phyloP scores from a whole-genome alignment of 1,284 basidiomycete species.

The Fomitopsis schrenkii region DNA sequence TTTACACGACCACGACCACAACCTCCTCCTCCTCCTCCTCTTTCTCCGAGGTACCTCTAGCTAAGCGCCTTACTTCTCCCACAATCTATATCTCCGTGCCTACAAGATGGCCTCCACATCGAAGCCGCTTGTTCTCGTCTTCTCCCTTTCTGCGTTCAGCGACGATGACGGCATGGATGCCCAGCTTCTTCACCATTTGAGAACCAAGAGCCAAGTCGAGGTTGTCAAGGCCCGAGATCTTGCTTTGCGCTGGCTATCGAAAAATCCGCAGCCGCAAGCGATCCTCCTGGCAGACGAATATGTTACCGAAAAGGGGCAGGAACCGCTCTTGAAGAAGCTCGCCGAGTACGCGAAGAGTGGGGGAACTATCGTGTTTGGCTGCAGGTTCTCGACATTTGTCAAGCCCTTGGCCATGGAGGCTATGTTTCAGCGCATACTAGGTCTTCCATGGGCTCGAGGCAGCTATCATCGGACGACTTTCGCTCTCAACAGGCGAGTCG shows the following conservation, averaged over 20 bases:
- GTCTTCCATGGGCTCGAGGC: constrained; percentile 10
- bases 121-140: neutral
- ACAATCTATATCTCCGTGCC: too few species aligned
- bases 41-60: too few species aligned
- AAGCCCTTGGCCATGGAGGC: neutral
- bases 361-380: constrained; percentile 12
- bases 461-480: neutral
- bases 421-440: constrained; percentile 9
- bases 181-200: neutral
- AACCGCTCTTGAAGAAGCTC: constrained; percentile 7
- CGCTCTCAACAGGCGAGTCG: constrained; percentile 12
- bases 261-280: neutral
- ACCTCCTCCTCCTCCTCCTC: too few species aligned
- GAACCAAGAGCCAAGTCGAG: neutral
- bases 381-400: constrained; percentile 8
- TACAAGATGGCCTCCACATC: neutral
- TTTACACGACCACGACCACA: too few species aligned
- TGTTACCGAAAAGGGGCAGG: constrained; percentile 2
- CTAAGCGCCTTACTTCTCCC: too few species aligned
- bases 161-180: neutral
- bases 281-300: neutral
- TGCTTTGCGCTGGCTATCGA: neutral
- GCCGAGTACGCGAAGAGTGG: constrained; percentile 9
- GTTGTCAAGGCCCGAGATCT: neutral
- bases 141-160: neutral